These are phyloP conservation scores for Crithidia expoeki DNA, from an alignment of 208 protist species.

Conservation along the genomic window DNA sequence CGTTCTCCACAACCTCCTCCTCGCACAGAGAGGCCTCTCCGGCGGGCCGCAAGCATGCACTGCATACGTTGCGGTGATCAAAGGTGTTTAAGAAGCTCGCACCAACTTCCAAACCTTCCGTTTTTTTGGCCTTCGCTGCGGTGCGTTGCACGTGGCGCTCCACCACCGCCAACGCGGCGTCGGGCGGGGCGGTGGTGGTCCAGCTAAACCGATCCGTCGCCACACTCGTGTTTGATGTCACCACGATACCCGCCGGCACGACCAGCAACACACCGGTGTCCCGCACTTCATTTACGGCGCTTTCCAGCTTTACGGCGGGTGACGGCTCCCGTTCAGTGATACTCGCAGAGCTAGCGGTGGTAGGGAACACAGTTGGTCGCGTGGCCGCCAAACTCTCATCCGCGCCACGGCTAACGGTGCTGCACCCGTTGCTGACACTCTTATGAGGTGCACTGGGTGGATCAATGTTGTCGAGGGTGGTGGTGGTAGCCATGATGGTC, in stretches of 20 bases:
- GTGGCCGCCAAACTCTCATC: conserved; percentile 1
- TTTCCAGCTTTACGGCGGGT: neutral
- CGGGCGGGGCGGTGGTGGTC: conserved; percentile 11
- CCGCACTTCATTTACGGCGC: neutral
- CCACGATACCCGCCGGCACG: conserved; percentile 17
- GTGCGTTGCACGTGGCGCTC: conserved; percentile 10
- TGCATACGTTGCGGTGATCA: neutral
- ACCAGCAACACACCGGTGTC: conserved; percentile 21
- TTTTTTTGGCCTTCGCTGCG: neutral
- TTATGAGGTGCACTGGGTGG: neutral
- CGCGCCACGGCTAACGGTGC: too few relatives aligned
- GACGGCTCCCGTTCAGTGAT: too few relatives aligned
- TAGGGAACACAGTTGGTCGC: neutral
- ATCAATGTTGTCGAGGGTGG: neutral
- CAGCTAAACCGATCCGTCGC: conserved; percentile 15
- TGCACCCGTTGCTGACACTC: neutral
- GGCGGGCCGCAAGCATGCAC: neutral
- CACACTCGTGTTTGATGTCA: conserved; percentile 15
- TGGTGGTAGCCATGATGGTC: neutral
- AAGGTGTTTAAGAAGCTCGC: too few relatives aligned
- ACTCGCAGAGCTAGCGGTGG: too few relatives aligned
- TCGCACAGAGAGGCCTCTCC: neutral
- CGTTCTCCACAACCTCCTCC: conserved; percentile 3
- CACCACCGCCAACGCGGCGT: conserved; percentile 22
- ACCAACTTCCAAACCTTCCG: neutral